Conservation (phyloP, 1,284 basidiomycete genomes). For the Ceraceosorus guamensis region DNA sequence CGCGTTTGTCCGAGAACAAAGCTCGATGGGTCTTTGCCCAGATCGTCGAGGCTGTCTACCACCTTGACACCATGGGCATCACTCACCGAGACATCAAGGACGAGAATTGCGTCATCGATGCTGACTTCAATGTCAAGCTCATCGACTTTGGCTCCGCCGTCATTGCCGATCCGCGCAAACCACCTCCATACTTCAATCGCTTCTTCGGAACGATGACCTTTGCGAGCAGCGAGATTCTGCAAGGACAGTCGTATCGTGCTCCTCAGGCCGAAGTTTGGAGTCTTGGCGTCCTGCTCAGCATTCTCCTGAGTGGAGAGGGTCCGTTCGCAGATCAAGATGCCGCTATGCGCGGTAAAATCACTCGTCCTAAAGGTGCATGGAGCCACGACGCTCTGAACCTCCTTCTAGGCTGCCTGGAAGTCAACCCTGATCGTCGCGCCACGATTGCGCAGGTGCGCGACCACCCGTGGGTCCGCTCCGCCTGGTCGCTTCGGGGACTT, state of each 20-base stretch:
- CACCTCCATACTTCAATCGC: slow-evolving; percentile 60
- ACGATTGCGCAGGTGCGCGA: slow-evolving; percentile 65
- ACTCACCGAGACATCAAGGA: slow-evolving; percentile 89
- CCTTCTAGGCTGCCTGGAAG: slow-evolving; percentile 66
- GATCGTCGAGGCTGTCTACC: slow-evolving; percentile 73
- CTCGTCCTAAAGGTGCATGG: slow-evolving; percentile 25
- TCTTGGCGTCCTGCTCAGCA: slow-evolving; percentile 78
- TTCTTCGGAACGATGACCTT: slow-evolving; percentile 45
- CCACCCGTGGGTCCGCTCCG: slow-evolving; percentile 64
- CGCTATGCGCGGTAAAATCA: slow-evolving; percentile 55
- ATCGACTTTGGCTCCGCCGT: slow-evolving; percentile 89
- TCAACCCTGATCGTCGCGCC: slow-evolving; percentile 61
- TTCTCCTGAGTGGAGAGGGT: slow-evolving; percentile 74
- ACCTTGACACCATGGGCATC: slow-evolving; percentile 69
- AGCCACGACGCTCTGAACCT: slow-evolving; percentile 54
- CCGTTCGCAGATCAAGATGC: slow-evolving; percentile 70
- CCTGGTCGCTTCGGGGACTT: background rate
- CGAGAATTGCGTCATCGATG: slow-evolving; percentile 76
- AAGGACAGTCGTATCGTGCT: slow-evolving; percentile 60
- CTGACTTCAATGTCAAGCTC: slow-evolving; percentile 61
- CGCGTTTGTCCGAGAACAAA: slow-evolving; percentile 67
- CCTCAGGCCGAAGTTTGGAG: slow-evolving; percentile 83
- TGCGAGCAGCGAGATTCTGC: slow-evolving; percentile 64
- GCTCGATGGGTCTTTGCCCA: slow-evolving; percentile 77
- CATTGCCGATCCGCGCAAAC: slow-evolving; percentile 61